These are phyloP conservation scores for Brasilioporus rufonigricans DNA, from an alignment of 768 basidiomycete genomes.

Conservation along the genomic window DNA sequence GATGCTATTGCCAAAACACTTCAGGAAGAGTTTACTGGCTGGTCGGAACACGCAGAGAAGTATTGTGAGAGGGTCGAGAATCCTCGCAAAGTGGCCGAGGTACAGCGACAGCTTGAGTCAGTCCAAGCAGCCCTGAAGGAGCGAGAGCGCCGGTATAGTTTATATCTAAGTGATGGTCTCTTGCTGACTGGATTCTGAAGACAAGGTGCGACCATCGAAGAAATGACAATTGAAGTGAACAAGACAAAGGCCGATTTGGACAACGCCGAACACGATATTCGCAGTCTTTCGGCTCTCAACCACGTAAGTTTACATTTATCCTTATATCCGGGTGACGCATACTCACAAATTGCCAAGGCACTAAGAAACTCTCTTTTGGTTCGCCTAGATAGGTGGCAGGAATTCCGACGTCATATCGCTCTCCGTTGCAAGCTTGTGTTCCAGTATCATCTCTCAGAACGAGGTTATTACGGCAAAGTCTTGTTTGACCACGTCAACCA, in stretches of 20 bases:
- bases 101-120: conserved; percentile 62
- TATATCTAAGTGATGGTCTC: background rate
- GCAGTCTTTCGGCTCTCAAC: conserved; percentile 61
- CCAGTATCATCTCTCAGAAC: conserved; percentile 74
- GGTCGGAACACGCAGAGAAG: conserved; percentile 61
- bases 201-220: conserved; percentile 74
- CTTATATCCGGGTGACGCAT: background rate
- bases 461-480: conserved; percentile 89
- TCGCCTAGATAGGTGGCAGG: conserved; percentile 77
- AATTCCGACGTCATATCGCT: conserved; percentile 88
- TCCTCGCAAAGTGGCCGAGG: conserved; percentile 52
- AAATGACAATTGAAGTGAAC: conserved; percentile 71
- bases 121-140: conserved; percentile 63
- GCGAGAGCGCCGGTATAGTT: conserved; percentile 57
- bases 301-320: conserved; percentile 43
- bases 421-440: conserved; percentile 83
- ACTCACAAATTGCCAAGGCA: conserved; percentile 42
- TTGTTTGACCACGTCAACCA: conserved; percentile 73
- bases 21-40: conserved; percentile 63
- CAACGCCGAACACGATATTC: conserved; percentile 59
- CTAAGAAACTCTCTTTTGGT: conserved; percentile 61
- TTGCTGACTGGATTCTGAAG: conserved; percentile 34
- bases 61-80: conserved; percentile 58
- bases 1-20: conserved; percentile 49
- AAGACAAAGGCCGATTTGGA: conserved; percentile 58